Conservation (phyloP, 805 yeast species). For the Candida odintsovae region DNA sequence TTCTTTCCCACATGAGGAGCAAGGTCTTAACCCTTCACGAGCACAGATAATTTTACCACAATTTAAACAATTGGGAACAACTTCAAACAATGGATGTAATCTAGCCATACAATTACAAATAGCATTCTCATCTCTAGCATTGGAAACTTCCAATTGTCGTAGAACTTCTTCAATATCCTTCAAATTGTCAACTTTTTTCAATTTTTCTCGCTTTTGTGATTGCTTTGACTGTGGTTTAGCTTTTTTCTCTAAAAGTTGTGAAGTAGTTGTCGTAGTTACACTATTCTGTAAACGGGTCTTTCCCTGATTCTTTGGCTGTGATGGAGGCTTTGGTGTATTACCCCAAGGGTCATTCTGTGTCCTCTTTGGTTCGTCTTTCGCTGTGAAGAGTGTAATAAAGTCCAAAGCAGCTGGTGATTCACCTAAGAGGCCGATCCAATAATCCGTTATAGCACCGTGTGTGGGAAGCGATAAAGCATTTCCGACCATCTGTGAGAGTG, state of each 20-base stretch:
- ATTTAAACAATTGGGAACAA: constrained; percentile 88
- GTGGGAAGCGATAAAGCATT: constrained; percentile 43
- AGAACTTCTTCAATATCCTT: constrained; percentile 63
- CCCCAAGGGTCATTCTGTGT: constrained; percentile 11
- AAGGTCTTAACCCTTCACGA: constrained; percentile 86
- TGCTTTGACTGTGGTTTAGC: constrained; percentile 22
- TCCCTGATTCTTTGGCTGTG: constrained; percentile 1
- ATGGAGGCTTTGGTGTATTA: constrained; percentile 3
- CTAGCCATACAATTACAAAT: constrained; percentile 82
- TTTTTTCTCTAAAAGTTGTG: constrained; percentile 42
- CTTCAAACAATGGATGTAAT: constrained; percentile 80
- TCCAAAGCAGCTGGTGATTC: constrained; percentile 47
- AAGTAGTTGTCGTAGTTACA: constrained; percentile 35
- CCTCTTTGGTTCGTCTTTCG: constrained; percentile 4
- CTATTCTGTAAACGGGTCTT: constrained; percentile 11
- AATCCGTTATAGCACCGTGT: constrained; percentile 42
- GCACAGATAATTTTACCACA: constrained; percentile 94
- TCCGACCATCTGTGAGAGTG: constrained; percentile 48
- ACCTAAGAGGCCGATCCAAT: constrained; percentile 52
- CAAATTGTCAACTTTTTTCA: constrained; percentile 46
- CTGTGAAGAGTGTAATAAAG: constrained; percentile 40
- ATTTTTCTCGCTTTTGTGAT: constrained; percentile 32
- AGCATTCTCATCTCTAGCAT: constrained; percentile 20
- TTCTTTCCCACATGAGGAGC: constrained; percentile 73
- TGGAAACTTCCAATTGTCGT: constrained; percentile 41